These are phyloP conservation scores for Termitomyces sp. DNA, from an alignment of 768 basidiomycete genomes.

Conservation along the genomic window DNA sequence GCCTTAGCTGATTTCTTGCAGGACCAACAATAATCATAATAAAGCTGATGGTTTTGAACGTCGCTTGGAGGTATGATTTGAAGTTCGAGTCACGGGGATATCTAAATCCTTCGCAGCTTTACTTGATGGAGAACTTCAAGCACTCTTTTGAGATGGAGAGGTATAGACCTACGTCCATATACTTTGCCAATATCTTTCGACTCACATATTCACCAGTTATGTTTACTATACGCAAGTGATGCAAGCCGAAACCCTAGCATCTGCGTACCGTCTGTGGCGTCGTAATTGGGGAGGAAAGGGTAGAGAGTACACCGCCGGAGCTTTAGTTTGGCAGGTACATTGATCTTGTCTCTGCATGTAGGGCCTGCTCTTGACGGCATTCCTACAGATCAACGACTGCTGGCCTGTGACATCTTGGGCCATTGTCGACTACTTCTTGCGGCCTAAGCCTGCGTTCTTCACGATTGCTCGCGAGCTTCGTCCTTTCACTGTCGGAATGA, in stretches of 20 bases:
- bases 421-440: conserved; percentile 88
- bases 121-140: conserved; percentile 92
- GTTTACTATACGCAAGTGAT: conserved; percentile 93
- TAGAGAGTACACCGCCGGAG: conserved; percentile 81
- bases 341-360: background rate
- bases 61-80: conserved; percentile 57
- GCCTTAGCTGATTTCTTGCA: conserved; percentile 17
- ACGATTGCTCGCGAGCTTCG: conserved; percentile 81
- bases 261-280: conserved; percentile 89
- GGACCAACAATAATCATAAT: conserved; percentile 78
- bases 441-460: conserved; percentile 91
- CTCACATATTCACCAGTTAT: conserved; percentile 47
- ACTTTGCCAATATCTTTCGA: background rate
- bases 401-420: conserved; percentile 96
- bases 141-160: conserved; percentile 86
- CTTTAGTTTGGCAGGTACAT: conserved; percentile 89
- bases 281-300: conserved; percentile 89
- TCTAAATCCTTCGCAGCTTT: conserved; percentile 45
- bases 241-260: conserved; percentile 88
- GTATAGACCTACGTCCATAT: conserved; percentile 24
- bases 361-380: background rate
- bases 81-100: background rate
- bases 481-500: conserved; percentile 79
- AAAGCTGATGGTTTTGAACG: conserved; percentile 88
- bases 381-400: conserved; percentile 73